Evolutionary conservation across 371 early-diverging fungal genomes (phyloP).

Genomic region (Apophysomyces elegans): DNA sequence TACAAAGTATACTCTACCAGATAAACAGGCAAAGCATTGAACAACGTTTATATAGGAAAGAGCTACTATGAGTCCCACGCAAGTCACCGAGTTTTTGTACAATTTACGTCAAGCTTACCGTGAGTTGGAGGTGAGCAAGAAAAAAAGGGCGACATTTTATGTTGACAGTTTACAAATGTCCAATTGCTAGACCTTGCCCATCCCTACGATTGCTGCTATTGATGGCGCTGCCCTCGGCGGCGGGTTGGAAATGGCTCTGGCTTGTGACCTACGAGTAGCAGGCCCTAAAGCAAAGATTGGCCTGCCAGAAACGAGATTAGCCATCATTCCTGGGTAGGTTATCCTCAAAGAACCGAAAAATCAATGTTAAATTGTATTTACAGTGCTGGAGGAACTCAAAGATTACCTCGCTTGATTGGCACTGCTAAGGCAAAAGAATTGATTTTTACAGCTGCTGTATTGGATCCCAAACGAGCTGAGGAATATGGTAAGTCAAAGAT

Average conservation of each 20-base stretch:
- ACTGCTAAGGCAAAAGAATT: constrained; percentile 90
- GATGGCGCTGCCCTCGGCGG: constrained; percentile 97
- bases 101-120: constrained; percentile 77
- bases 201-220: constrained; percentile 94
- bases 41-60: constrained; percentile 70
- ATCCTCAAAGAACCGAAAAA: too few species aligned
- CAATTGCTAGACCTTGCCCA: constrained; percentile 69
- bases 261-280: constrained; percentile 91
- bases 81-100: constrained; percentile 87
- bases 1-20: constrained; percentile 23
- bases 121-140: constrained; percentile 73
- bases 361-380: background rate
- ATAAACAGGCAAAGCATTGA: background rate
- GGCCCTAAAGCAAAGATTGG: constrained; percentile 82
- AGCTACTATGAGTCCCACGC: constrained; percentile 77
- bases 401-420: constrained; percentile 89
- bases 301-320: constrained; percentile 92
- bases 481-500: constrained; percentile 53
- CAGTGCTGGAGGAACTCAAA: constrained; percentile 96
- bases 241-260: constrained; percentile 92
- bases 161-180: background rate
- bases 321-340: constrained; percentile 93
- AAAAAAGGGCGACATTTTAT: background rate
- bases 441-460: constrained; percentile 81
- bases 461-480: constrained; percentile 70